Base-by-base conservation (phyloP, 1,284 basidiomycete species). In the Tilletia indica region DNA sequence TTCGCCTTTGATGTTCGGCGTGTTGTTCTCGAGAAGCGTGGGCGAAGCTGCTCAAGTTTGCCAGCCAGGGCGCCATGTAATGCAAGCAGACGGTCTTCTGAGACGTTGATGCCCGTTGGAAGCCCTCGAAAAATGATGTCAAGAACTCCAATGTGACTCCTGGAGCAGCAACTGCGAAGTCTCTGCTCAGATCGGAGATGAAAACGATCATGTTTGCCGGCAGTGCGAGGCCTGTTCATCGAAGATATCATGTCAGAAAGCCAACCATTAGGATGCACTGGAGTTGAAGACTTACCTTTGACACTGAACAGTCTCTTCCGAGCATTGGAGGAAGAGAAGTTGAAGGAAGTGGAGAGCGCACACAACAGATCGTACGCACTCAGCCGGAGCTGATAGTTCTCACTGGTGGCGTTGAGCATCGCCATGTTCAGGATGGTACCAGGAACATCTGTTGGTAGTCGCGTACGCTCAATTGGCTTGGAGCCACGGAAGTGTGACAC, bases 391-490 rank as follows among this genome's bases (percentile, higher is more conserved):
- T 72, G 71, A 25, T 74, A 72, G 54, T 81, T 77, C 42, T 72
- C 73, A 71, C 78, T 80, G 68, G 78, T 81, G 68, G 79, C 78
- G 72, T 82, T 82, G 78, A 81, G 77, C 80, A 82, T 78, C 16
- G 80, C 80, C 78, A 82, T 82, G 72, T 82, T 82, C 70, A 82
- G 77, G 72, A 82, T 70, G 34, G 80, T 81, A 45, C 80, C 80
- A 9, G 80, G 80, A 21, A 82, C 80, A 45, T 81, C 80, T 64
- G 76, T 78, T 11, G 80, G 80, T 45, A 79, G 74, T 47, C 81
- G 56, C 14, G 75, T 76, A 3, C 80, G 76, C 25, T 82, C 79
- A 3, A 77, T 61, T 31, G 73, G 77, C 68, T 72, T 77, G 4
- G 71, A 38, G 69, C 74, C 75, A 3, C 77, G 70, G 76, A 76